Conservation (phyloP, 2,329 filamentous ascomycete species). For the Didymella pomorum region DNA sequence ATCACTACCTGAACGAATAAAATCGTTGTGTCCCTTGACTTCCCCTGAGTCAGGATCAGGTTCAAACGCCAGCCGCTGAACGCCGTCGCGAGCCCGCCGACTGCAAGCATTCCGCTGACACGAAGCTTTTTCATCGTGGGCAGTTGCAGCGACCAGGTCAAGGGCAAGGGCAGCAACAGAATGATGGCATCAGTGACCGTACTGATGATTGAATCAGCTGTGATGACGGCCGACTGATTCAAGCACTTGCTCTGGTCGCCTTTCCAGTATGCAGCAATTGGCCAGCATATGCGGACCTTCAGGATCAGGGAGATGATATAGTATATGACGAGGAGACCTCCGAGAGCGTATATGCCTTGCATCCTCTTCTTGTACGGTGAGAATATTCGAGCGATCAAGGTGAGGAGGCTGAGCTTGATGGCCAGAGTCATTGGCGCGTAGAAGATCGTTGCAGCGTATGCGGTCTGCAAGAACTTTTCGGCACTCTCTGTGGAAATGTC, state of each 20-base stretch:
- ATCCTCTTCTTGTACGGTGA: constrained; percentile 22
- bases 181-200: constrained; percentile 48
- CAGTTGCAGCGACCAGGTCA: constrained; percentile 44
- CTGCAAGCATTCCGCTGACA: constrained; percentile 42
- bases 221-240: constrained; percentile 45
- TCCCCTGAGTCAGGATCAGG: constrained; percentile 21
- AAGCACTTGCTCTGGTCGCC: constrained; percentile 37
- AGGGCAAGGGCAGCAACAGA: constrained; percentile 45
- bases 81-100: constrained; percentile 41
- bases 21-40: constrained; percentile 14
- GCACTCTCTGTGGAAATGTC: constrained; percentile 10
- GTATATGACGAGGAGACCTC: constrained; percentile 17
- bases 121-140: constrained; percentile 45
- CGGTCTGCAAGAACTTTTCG: constrained; percentile 16
- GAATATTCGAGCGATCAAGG: constrained; percentile 37
- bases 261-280: constrained; percentile 33
- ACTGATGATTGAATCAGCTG: constrained; percentile 44
- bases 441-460: constrained; percentile 24
- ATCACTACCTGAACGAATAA: constrained; percentile 21
- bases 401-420: constrained; percentile 36
- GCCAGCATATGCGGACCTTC: constrained; percentile 24
- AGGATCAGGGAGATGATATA: constrained; percentile 14
- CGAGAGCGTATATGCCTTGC: constrained; percentile 27
- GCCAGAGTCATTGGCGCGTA: constrained; percentile 31
- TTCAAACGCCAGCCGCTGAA: constrained; percentile 42